Percentiles rank a stretch among this genome's conserved stretches.
Conservation (phyloP, 352 stramenopile genomes). For the Phytophthora agathidicida region DNA sequence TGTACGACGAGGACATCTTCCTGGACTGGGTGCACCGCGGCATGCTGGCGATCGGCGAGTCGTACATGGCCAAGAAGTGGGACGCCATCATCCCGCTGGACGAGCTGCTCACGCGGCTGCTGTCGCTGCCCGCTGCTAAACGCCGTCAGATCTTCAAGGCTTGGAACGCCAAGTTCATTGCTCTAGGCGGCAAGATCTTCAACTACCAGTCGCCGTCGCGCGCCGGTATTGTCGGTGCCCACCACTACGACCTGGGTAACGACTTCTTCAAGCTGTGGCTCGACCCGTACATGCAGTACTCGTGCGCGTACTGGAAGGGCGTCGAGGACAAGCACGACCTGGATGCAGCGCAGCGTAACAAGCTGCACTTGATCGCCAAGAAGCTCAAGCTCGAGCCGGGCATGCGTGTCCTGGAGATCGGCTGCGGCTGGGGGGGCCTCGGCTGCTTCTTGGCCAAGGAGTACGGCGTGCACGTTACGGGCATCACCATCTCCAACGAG, state of each 20-base stretch:
- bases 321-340: slow-evolving; percentile 73
- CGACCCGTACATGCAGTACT: slow-evolving; percentile 90
- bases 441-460: slow-evolving; percentile 89
- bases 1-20: slow-evolving; percentile 87
- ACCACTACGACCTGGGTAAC: slow-evolving; percentile 90
- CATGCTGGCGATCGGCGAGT: slow-evolving; percentile 88
- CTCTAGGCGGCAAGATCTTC: slow-evolving; percentile 77
- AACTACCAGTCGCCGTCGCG: slow-evolving; percentile 89
- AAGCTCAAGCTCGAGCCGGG: slow-evolving; percentile 87
- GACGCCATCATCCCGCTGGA: slow-evolving; percentile 83
- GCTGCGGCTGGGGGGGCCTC: slow-evolving; percentile 89
- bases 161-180: slow-evolving; percentile 87
- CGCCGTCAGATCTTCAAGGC: slow-evolving; percentile 88
- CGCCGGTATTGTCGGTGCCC: slow-evolving; percentile 79
- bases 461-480: slow-evolving; percentile 86
- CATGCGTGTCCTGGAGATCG: slow-evolving; percentile 90
- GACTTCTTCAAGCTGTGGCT: slow-evolving; percentile 92
- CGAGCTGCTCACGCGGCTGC: slow-evolving; percentile 73
- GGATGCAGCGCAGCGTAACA: slow-evolving; percentile 85
- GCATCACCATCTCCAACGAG: slow-evolving; percentile 92
- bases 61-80: slow-evolving; percentile 91
- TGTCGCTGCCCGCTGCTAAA: slow-evolving; percentile 70
- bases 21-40: slow-evolving; percentile 86
- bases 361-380: slow-evolving; percentile 87
- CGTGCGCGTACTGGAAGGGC: slow-evolving; percentile 86